phyloP scores from a whole-genome alignment of 768 basidiomycete species.

The Hygrophoropsis aurantiaca region DNA sequence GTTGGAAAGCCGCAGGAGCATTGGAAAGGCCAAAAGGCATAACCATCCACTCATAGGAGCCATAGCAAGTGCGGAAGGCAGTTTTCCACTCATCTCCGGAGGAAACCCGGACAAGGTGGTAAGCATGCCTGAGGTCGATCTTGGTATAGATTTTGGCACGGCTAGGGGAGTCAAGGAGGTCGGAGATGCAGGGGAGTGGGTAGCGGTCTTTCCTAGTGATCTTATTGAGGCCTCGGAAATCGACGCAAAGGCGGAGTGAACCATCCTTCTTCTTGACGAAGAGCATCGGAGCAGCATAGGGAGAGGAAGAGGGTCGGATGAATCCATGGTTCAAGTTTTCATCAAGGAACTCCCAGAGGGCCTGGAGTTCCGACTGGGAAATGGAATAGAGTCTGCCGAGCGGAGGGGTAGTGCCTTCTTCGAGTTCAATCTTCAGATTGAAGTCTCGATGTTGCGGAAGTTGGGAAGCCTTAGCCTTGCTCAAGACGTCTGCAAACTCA shows the following conservation, averaged over 20 bases:
- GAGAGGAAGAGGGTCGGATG: constrained; percentile 7
- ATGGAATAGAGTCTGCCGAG: constrained; percentile 36
- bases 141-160: constrained; percentile 29
- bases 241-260: constrained; percentile 20
- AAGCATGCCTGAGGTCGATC: constrained; percentile 12
- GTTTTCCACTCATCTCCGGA: constrained; percentile 38
- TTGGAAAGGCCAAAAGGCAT: constrained; percentile 39
- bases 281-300: not conserved
- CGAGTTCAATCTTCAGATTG: constrained; percentile 36
- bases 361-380: constrained; percentile 29
- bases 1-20: constrained; percentile 30
- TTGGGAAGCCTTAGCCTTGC: constrained; percentile 6
- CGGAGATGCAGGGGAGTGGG: constrained; percentile 33
- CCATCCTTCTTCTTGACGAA: constrained; percentile 26
- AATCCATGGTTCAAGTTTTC: constrained; percentile 23
- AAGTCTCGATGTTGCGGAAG: constrained; percentile 17
- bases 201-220: constrained; percentile 32
- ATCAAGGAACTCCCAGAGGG: constrained; percentile 35
- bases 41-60: constrained; percentile 34
- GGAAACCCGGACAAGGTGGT: constrained; percentile 4
- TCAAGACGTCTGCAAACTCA: constrained; percentile 14
- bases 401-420: constrained; percentile 23
- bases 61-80: constrained; percentile 35
- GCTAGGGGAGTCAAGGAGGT: constrained; percentile 27
- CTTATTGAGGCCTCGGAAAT: constrained; percentile 33